Conservation (phyloP, 2,329 filamentous ascomycete genomes). For the Pseudofabraea citricarpa region DNA sequence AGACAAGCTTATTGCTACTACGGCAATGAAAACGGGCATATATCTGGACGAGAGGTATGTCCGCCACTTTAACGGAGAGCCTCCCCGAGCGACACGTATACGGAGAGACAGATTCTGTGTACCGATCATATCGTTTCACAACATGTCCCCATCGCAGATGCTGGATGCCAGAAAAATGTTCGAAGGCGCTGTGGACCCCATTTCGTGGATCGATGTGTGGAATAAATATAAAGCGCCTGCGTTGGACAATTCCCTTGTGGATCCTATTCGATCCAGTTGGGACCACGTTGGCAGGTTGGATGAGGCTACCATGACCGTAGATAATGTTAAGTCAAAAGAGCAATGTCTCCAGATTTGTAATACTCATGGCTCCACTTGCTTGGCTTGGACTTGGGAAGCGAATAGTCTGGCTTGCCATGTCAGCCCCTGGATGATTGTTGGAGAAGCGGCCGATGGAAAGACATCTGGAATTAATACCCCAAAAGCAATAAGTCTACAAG, state of each 20-base stretch:
- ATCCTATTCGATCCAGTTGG: slow-evolving; percentile 32
- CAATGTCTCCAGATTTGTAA: slow-evolving; percentile 40
- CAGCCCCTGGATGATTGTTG: slow-evolving; percentile 47
- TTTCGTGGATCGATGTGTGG: slow-evolving; percentile 33
- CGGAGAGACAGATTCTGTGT: slow-evolving; percentile 43
- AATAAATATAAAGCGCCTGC: slow-evolving; percentile 39
- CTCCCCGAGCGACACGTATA: slow-evolving; percentile 43
- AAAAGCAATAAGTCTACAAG: slow-evolving; percentile 1
- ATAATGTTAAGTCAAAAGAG: slow-evolving; percentile 33
- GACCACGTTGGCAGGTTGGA: slow-evolving; percentile 49
- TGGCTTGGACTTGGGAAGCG: slow-evolving; percentile 48
- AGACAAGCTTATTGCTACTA: slow-evolving; percentile 48
- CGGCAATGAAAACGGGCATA: slow-evolving; percentile 47
- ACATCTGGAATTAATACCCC: slow-evolving; percentile 34
- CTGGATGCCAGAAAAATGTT: neutral
- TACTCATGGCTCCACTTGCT: slow-evolving; percentile 33
- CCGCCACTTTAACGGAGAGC: slow-evolving; percentile 52
- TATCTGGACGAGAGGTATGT: slow-evolving; percentile 51
- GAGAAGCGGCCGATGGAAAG: slow-evolving; percentile 28
- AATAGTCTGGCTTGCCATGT: slow-evolving; percentile 35
- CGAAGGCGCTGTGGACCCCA: neutral
- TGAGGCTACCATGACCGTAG: slow-evolving; percentile 35
- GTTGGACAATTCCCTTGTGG: slow-evolving; percentile 32
- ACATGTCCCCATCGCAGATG: slow-evolving; percentile 5
- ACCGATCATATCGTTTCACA: slow-evolving; percentile 8